phyloP scores from a whole-genome alignment of 805 yeast species.

The Candida bentonensis region DNA sequence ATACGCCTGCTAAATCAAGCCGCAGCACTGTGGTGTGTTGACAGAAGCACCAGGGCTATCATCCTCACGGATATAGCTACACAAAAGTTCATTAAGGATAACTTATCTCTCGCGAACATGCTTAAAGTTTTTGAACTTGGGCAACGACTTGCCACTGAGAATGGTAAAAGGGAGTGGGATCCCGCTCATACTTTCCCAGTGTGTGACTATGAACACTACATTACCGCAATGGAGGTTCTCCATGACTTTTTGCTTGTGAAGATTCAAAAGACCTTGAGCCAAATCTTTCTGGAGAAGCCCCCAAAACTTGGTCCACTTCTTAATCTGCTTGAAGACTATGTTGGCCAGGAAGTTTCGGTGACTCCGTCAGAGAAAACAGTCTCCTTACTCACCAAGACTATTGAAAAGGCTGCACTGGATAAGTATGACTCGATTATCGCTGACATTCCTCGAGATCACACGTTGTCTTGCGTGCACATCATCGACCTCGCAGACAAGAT shows the following conservation, averaged over 20 bases:
- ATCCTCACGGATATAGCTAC: conserved; percentile 38
- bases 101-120: conserved; percentile 18
- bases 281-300: conserved; percentile 26
- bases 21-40: conserved; percentile 46
- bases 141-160: conserved; percentile 12
- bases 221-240: conserved; percentile 25
- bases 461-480: conserved; percentile 40
- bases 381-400: conserved; percentile 21
- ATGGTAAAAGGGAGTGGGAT: conserved; percentile 15
- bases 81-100: conserved; percentile 18
- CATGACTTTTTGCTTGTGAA: conserved; percentile 34
- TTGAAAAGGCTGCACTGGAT: conserved; percentile 29
- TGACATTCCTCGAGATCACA: conserved; percentile 44
- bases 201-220: conserved; percentile 39
- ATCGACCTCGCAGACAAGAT: conserved; percentile 42
- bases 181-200: conserved; percentile 26
- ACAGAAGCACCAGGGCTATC: conserved; percentile 34
- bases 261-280: conserved; percentile 27
- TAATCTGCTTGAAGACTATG: conserved; percentile 32
- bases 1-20: conserved; percentile 30
- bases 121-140: conserved; percentile 24
- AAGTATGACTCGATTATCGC: conserved; percentile 31
- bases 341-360: conserved; percentile 32
- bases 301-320: conserved; percentile 49
- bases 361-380: conserved; percentile 33